Conservation (phyloP, 805 yeast genomes). For the Candida hungchunana region DNA sequence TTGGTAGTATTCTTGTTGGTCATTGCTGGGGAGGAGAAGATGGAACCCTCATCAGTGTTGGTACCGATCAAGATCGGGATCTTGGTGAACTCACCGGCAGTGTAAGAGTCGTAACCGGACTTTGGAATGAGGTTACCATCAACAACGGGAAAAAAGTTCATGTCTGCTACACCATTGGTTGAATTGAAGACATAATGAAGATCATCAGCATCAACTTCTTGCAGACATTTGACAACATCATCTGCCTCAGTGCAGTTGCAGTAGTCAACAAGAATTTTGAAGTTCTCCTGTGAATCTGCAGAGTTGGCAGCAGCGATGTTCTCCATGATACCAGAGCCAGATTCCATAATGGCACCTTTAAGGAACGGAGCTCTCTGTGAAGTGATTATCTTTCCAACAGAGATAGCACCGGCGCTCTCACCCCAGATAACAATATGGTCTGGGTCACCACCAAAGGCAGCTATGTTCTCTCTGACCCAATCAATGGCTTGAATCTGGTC, state of each 20-base stretch:
- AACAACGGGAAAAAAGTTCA: constrained; percentile 8
- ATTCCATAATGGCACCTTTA: constrained; percentile 19
- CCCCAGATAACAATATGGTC: constrained; percentile 34
- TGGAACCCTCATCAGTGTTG: constrained; percentile 22
- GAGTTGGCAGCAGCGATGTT: constrained; percentile 5
- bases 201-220: constrained; percentile 8
- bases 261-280: constrained; percentile 8
- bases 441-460: constrained; percentile 34
- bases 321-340: constrained; percentile 11
- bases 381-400: constrained; percentile 15
- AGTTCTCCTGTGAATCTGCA: constrained; percentile 4
- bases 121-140: constrained; percentile 18
- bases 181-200: constrained; percentile 10
- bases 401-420: constrained; percentile 34
- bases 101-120: constrained; percentile 10
- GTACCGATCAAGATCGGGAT: constrained; percentile 23
- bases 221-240: constrained; percentile 13
- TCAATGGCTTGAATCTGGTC: constrained; percentile 33
- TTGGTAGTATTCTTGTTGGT: constrained; percentile 3
- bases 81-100: constrained; percentile 15
- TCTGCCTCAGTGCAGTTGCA: constrained; percentile 12
- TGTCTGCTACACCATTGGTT: constrained; percentile 12
- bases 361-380: constrained; percentile 10
- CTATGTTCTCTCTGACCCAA: constrained; percentile 34
- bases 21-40: constrained; percentile 5